phyloP scores from a whole-genome alignment of 805 yeast genomes.

The Yamadazyma paraphyllophila region DNA sequence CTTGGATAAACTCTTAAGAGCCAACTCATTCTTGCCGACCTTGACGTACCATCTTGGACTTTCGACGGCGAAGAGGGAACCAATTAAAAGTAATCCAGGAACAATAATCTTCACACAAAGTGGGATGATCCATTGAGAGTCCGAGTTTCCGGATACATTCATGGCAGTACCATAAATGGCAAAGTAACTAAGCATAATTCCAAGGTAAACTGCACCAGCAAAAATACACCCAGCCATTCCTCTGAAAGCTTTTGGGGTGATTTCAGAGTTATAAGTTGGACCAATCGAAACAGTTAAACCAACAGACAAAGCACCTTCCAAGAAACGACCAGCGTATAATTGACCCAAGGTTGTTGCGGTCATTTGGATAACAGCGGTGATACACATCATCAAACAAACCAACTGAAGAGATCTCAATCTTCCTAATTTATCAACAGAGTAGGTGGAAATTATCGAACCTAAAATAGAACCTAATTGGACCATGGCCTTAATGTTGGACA shows the following conservation, averaged over 20 bases:
- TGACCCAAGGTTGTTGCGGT: slow-evolving; percentile 48
- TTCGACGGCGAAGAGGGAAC: slow-evolving; percentile 45
- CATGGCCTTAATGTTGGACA: slow-evolving; percentile 57
- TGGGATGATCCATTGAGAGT: slow-evolving; percentile 55
- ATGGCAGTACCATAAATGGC: slow-evolving; percentile 52
- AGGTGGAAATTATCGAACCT: slow-evolving; percentile 50
- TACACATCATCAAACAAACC: slow-evolving; percentile 43
- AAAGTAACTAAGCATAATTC: slow-evolving; percentile 49
- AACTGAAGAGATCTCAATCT: slow-evolving; percentile 47
- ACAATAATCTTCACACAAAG: slow-evolving; percentile 46
- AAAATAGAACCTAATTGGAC: slow-evolving; percentile 56
- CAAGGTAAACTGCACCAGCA: slow-evolving; percentile 58
- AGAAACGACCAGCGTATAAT: slow-evolving; percentile 52
- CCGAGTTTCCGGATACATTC: slow-evolving; percentile 34
- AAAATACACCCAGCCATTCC: slow-evolving; percentile 53
- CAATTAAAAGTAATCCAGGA: slow-evolving; percentile 44
- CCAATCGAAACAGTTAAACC: slow-evolving; percentile 60
- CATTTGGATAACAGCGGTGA: slow-evolving; percentile 48
- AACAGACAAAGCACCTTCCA: slow-evolving; percentile 51
- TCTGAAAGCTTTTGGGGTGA: slow-evolving; percentile 51
- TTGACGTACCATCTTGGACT: slow-evolving; percentile 54
- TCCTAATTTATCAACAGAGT: slow-evolving; percentile 50
- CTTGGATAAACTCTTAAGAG: slow-evolving; percentile 37
- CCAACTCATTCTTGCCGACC: slow-evolving; percentile 39
- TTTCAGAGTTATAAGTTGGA: slow-evolving; percentile 53